Conservation (phyloP, 1,139 yeast genomes). For the Zygosaccharomyces sapae region DNA sequence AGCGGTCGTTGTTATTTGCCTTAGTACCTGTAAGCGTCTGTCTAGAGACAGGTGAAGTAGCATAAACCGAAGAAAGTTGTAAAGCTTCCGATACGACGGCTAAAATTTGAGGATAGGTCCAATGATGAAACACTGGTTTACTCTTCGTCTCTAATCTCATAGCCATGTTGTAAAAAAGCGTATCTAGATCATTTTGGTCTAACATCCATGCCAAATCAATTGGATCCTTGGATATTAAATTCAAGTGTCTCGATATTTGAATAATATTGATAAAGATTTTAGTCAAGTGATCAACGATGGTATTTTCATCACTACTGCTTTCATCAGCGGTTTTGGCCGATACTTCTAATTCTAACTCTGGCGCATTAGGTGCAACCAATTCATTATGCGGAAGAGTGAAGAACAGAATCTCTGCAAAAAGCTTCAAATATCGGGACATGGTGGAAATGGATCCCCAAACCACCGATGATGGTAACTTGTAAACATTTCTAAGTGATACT, state of each 20-base stretch:
- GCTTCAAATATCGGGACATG: conserved; percentile 22
- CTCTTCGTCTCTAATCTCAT: conserved; percentile 11
- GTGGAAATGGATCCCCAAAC: conserved; percentile 20
- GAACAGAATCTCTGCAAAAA: conserved; percentile 16
- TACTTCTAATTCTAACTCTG: background rate
- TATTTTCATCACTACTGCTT: conserved; percentile 7
- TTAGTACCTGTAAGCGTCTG: conserved; percentile 12
- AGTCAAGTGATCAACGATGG: conserved; percentile 17
- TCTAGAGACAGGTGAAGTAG: conserved; percentile 16
- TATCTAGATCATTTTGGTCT: conserved; percentile 26
- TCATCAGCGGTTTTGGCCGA: conserved; percentile 6
- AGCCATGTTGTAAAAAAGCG: conserved; percentile 22
- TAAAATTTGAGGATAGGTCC: conserved; percentile 10
- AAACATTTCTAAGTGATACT: conserved; percentile 24
- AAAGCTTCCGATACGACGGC: conserved; percentile 13
- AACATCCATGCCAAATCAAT: conserved; percentile 19
- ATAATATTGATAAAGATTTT: conserved; percentile 20
- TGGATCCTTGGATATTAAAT: conserved; percentile 18
- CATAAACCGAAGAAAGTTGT: conserved; percentile 11
- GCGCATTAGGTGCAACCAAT: conserved; percentile 1
- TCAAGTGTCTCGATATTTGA: conserved; percentile 16
- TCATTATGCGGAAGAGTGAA: conserved; percentile 16
- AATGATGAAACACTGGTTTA: conserved; percentile 11
- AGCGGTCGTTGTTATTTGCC: conserved; percentile 14
- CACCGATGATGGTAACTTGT: conserved; percentile 18